These are phyloP conservation scores for Diplodia mutila DNA, from an alignment of 2,329 filamentous ascomycete genomes.

Conservation along the genomic window DNA sequence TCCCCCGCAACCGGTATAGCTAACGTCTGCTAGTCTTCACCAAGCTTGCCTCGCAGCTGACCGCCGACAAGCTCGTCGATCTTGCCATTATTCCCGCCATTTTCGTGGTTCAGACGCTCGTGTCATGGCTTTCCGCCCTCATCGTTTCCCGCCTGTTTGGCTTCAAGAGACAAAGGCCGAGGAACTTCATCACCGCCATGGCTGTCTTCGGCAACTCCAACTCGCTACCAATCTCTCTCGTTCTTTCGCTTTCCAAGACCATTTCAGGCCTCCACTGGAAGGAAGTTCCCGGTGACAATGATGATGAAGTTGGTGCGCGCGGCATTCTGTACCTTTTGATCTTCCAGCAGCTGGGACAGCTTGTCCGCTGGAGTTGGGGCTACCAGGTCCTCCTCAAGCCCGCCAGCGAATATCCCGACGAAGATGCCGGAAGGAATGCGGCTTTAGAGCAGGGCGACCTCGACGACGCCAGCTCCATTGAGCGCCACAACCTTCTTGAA, in stretches of 20 bases:
- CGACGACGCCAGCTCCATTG: constrained; percentile 49
- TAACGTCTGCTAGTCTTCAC: constrained; percentile 73
- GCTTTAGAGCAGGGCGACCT: constrained; percentile 58
- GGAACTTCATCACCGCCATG: constrained; percentile 97
- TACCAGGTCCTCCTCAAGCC: constrained; percentile 94
- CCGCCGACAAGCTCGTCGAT: constrained; percentile 84
- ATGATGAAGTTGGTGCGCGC: constrained; percentile 89
- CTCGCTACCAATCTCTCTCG: constrained; percentile 93
- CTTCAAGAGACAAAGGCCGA: constrained; percentile 75
- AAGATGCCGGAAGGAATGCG: constrained; percentile 51
- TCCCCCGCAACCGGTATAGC: background rate
- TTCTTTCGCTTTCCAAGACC: constrained; percentile 91
- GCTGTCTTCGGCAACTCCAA: constrained; percentile 98
- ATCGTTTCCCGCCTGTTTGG: constrained; percentile 74
- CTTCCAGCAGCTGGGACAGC: constrained; percentile 94
- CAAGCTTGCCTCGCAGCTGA: constrained; percentile 93
- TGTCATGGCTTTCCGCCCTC: constrained; percentile 80
- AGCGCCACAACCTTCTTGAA: constrained; percentile 46
- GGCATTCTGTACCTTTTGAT: constrained; percentile 95
- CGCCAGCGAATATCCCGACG: constrained; percentile 71
- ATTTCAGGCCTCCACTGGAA: constrained; percentile 93
- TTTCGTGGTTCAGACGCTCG: constrained; percentile 82
- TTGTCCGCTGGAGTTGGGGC: constrained; percentile 97
- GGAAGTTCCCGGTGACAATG: constrained; percentile 86
- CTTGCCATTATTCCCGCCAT: constrained; percentile 95